Percentiles rank a stretch among this genome's conserved stretches.
phyloP scores from a whole-genome alignment of 352 stramenopile genomes.

The Pythium insidiosum region DNA sequence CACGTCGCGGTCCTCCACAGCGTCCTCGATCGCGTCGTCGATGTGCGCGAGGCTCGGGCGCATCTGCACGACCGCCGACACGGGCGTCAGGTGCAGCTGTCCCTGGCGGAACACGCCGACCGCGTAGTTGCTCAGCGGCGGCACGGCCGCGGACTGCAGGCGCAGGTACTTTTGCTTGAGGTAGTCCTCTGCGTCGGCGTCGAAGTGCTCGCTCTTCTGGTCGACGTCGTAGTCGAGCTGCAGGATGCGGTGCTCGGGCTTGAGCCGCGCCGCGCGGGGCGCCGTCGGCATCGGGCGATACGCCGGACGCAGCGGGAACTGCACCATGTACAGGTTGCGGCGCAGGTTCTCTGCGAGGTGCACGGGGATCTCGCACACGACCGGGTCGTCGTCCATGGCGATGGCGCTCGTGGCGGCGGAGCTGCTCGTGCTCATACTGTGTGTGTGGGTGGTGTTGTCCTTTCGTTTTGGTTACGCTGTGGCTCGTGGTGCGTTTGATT shows the following conservation, averaged over 20 bases:
- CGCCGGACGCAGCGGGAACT: conserved; percentile 71
- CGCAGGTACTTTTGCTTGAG: conserved; percentile 65
- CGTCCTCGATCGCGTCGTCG: conserved; percentile 62
- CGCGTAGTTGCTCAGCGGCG: conserved; percentile 68
- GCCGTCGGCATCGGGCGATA: conserved; percentile 66
- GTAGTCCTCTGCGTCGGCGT: conserved; percentile 74
- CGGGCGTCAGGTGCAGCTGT: conserved; percentile 70
- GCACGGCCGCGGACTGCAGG: conserved; percentile 54
- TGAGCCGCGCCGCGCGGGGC: conserved; percentile 52
- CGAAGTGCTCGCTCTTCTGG: conserved; percentile 63
- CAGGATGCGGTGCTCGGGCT: conserved; percentile 66
- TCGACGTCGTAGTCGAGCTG: conserved; percentile 73
- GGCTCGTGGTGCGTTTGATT: no score
- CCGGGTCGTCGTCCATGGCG: conserved; percentile 69
- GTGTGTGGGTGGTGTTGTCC: no score
- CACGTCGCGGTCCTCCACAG: conserved; percentile 47
- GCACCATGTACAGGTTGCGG: conserved; percentile 69
- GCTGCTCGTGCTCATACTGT: no score
- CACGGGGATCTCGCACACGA: conserved; percentile 79
- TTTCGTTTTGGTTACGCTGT: no score
- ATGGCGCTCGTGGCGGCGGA: no score
- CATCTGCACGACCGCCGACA: conserved; percentile 72
- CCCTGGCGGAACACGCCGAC: conserved; percentile 74
- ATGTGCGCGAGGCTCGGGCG: conserved; percentile 71
- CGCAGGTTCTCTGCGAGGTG: conserved; percentile 66